Conservation (phyloP, 139 green algal genomes). For the Coelastrella sp. region DNA sequence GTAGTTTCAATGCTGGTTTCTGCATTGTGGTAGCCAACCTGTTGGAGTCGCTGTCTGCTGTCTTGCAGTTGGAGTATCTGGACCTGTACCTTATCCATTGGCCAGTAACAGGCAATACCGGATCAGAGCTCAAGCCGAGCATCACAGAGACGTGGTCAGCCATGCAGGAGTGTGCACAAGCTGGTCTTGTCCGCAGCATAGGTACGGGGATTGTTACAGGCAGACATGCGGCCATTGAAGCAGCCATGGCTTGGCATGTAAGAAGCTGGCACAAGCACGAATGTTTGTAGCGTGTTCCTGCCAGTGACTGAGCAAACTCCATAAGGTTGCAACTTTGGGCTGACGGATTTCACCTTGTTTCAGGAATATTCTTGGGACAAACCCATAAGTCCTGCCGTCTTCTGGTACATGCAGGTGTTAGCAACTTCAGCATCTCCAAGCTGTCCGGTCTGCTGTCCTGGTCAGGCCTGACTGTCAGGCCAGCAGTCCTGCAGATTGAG, state of each 20-base stretch:
- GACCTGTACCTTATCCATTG: constrained; percentile 94
- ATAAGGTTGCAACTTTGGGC: too few relatives aligned
- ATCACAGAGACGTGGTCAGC: constrained; percentile 71
- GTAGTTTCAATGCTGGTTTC: too few relatives aligned
- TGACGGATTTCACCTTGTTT: too few relatives aligned
- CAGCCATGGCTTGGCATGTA: not conserved
- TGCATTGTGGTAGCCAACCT: too few relatives aligned
- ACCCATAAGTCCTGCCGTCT: not conserved
- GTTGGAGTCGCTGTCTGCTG: too few relatives aligned
- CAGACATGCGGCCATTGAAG: too few relatives aligned
- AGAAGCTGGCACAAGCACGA: not conserved
- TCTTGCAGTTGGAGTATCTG: constrained; percentile 54
- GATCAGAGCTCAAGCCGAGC: constrained; percentile 68
- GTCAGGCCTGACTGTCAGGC: not conserved
- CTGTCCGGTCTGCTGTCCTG: constrained; percentile 69
- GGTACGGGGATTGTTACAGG: too few relatives aligned
- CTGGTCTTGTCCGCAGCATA: constrained; percentile 79
- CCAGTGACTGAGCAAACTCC: not conserved
- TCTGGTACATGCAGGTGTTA: constrained; percentile 64
- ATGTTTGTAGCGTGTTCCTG: not conserved
- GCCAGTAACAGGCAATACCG: constrained; percentile 75
- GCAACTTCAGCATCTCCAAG: constrained; percentile 87
- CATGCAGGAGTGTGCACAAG: constrained; percentile 77
- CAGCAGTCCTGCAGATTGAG: constrained; percentile 66
- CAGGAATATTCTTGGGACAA: too few relatives aligned